phyloP scores from a whole-genome alignment of 2,329 filamentous ascomycete species.

The Sclerotinia glacialis region DNA sequence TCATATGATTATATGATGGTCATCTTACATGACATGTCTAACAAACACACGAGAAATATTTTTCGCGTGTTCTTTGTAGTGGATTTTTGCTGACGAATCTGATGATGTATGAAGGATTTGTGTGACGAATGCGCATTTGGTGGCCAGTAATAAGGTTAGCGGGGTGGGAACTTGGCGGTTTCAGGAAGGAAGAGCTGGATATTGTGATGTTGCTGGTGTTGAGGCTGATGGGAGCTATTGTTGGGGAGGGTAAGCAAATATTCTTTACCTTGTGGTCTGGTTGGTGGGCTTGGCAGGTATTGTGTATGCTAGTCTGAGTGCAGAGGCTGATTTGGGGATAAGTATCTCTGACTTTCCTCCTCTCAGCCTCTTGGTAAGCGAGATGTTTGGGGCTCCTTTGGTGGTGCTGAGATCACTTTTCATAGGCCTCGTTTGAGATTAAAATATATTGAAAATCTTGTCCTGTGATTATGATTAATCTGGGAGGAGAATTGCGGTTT shows the following conservation, averaged over 20 bases:
- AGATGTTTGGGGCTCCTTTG: not conserved
- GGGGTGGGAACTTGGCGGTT: constrained; percentile 7
- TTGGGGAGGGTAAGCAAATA: not conserved
- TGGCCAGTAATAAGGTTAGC: not conserved
- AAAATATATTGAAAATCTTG: not conserved
- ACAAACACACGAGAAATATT: not conserved
- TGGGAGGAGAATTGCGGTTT: not conserved
- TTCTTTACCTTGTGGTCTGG: not conserved
- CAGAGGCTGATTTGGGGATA: not conserved
- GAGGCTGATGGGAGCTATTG: constrained; percentile 12
- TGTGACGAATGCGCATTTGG: not conserved
- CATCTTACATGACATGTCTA: not conserved
- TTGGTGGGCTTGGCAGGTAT: not conserved
- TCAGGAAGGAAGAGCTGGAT: not conserved
- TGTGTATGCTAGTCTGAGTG: not conserved
- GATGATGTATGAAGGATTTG: not conserved
- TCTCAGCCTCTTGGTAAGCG: not conserved
- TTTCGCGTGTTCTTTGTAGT: not conserved
- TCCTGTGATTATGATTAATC: not conserved
- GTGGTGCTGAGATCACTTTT: no score
- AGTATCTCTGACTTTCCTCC: not conserved
- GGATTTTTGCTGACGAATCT: not conserved
- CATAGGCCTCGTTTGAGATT: not conserved
- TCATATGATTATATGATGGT: constrained; percentile 5
- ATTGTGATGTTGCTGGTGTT: not conserved